A percentile compares a stretch with the other conserved stretches of the same genome.
phyloP scores from a whole-genome alignment of 495 filamentous ascomycete genomes.

The Aspergillus panamensis region DNA sequence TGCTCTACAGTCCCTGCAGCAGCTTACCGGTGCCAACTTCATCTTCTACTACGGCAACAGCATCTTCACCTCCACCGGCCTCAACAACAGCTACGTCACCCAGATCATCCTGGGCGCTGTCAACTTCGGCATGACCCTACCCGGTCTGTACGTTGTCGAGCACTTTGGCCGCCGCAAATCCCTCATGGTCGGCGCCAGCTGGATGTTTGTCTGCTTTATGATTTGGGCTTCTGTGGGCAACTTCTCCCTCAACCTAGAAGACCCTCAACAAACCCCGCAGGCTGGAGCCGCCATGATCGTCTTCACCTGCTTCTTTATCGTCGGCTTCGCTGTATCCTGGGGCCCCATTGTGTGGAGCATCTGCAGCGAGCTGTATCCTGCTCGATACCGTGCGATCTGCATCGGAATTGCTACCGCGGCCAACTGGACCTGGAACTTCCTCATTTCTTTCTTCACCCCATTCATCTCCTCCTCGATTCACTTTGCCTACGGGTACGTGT shows the following conservation, averaged over 20 bases:
- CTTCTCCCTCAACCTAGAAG: slow-evolving; percentile 53
- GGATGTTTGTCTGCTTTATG: slow-evolving; percentile 70
- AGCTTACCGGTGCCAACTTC: slow-evolving; percentile 73
- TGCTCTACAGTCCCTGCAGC: slow-evolving; percentile 67
- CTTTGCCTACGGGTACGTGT: slow-evolving; percentile 77
- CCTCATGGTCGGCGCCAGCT: slow-evolving; percentile 62
- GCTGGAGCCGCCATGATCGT: slow-evolving; percentile 73
- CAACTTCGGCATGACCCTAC: slow-evolving; percentile 70
- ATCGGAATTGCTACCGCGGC: slow-evolving; percentile 75
- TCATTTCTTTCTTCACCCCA: slow-evolving; percentile 81
- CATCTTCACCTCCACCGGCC: slow-evolving; percentile 66
- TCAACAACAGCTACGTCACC: slow-evolving; percentile 65
- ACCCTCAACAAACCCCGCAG: slow-evolving; percentile 49
- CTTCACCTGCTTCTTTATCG: slow-evolving; percentile 69
- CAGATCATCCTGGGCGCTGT: slow-evolving; percentile 72
- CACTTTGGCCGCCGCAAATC: slow-evolving; percentile 63
- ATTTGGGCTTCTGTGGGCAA: slow-evolving; percentile 71
- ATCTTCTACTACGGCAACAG: slow-evolving; percentile 80
- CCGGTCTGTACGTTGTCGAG: slow-evolving; percentile 70
- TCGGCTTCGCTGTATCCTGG: slow-evolving; percentile 65
- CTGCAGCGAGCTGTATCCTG: slow-evolving; percentile 77
- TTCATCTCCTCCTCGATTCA: slow-evolving; percentile 66
- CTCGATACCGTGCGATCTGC: slow-evolving; percentile 67
- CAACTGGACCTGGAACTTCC: slow-evolving; percentile 91
- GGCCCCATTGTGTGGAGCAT: slow-evolving; percentile 82